A percentile compares a stretch with the other conserved stretches of the same genome.
Conservation (phyloP, 306 rosid species). For the Clitoria ternatea region DNA sequence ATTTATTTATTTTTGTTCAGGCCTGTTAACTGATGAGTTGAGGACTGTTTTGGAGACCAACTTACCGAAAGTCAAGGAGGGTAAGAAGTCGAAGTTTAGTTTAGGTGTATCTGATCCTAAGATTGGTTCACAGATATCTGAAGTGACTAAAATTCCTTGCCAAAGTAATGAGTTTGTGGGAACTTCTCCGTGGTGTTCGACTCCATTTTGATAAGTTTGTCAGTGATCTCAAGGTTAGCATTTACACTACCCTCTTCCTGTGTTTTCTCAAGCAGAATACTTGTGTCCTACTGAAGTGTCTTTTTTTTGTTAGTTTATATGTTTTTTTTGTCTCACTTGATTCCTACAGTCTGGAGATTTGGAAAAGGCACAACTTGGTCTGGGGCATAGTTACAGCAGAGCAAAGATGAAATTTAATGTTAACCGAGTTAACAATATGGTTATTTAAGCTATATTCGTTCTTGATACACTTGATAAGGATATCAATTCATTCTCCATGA, state of each 20-base stretch:
- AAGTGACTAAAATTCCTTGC: too few relatives aligned
- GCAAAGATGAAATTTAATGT: slow-evolving; percentile 94
- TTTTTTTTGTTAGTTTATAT: background rate
- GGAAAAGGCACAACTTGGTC: slow-evolving; percentile 89
- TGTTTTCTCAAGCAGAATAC: background rate
- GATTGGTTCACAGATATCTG: too few relatives aligned
- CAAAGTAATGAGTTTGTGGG: slow-evolving; percentile 78
- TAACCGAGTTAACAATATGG: slow-evolving; percentile 93
- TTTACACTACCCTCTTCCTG: background rate
- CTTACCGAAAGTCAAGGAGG: slow-evolving; percentile 75
- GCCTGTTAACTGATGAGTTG: slow-evolving; percentile 74
- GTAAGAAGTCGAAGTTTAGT: slow-evolving; percentile 71
- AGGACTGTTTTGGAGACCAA: slow-evolving; percentile 73
- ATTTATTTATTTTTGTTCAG: slow-evolving; percentile 23
- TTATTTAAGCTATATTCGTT: slow-evolving; percentile 86
- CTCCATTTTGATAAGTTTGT: slow-evolving; percentile 59
- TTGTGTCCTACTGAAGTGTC: background rate
- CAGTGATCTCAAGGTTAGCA: slow-evolving; percentile 68
- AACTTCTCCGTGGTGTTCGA: slow-evolving; percentile 78
- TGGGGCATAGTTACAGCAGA: too few relatives aligned
- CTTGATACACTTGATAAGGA: too few relatives aligned
- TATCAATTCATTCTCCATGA: slow-evolving; percentile 81
- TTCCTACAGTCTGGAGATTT: slow-evolving; percentile 62
- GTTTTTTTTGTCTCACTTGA: background rate
- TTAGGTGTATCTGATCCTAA: slow-evolving; percentile 75